Evolutionary conservation across 768 basidiomycete genomes (phyloP), one percentile per base, ranked within the genome.

Genomic region (Paxillus ammoniavirescens): DNA sequence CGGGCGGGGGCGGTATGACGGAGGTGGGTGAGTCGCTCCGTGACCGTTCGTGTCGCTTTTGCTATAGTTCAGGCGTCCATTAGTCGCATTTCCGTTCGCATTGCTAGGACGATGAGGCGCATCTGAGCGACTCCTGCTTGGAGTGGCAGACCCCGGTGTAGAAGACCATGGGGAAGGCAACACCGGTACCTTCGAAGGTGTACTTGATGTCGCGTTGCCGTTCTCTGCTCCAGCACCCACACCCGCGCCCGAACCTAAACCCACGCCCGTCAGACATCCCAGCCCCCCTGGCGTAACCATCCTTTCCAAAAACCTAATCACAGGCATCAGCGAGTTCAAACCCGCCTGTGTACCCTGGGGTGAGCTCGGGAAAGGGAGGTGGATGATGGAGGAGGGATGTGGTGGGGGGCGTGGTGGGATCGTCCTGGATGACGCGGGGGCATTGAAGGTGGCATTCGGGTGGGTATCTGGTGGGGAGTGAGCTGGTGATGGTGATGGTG

Each of bases 361-460:
- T 4, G 83, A 84, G 58, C 81, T 84, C 4, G 90, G 88, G 73
- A 89, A 89, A 15, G 86, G 84, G 7, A 89, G 72, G 63, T 90
- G 90, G 6, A 91, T 77, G 38, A 91, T 80, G 1, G 85, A 78
- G 45, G 79, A 83, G 9, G 87, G 85, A 59, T 87, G 81, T 0
- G 88, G 87, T 15, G 89, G 82, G 5, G 89, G 88, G 13, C 87
- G 78, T 1, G 77, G 78, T 3, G 77, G 81, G n/a, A 81, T 65
- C 18, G 61, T 59, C 42, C 54, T 58, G 45, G 38, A 18, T 21
- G 26, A 4, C 10, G 42, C 10, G 42, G 14, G 18, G 17, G 4
- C 44, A 6, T 37, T 35, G 35, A 3, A 35, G n/a, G 54, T 31
- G 31, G 31, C 1, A 3, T 31, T 31, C 31, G 31, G 8, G 40